Evolutionary conservation across 1,139 yeast species (phyloP).

Genomic region (Geotrichum siamense): DNA sequence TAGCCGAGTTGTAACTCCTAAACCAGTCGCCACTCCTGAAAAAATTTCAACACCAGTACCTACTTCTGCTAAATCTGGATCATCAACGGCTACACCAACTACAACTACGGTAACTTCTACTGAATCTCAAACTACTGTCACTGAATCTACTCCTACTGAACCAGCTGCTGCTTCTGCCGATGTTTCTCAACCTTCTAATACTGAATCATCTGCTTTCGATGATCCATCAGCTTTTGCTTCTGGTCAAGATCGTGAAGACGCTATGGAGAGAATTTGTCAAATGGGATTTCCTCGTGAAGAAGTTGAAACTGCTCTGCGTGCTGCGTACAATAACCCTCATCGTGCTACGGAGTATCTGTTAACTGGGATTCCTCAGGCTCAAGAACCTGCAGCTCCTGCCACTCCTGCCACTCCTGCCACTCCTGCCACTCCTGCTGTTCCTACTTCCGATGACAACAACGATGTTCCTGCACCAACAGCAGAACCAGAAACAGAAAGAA

Average conservation of each 20-base stretch:
- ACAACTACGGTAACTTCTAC: conserved; percentile 26
- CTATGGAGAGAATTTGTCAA: conserved; percentile 77
- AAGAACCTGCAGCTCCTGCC: conserved; percentile 30
- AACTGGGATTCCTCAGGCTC: conserved; percentile 78
- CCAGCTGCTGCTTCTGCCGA: conserved; percentile 30
- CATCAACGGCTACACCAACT: conserved; percentile 27
- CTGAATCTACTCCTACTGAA: conserved; percentile 25
- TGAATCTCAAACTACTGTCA: conserved; percentile 28
- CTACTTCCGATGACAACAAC: background rate
- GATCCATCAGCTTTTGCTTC: conserved; percentile 42
- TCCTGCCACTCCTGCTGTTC: conserved; percentile 27
- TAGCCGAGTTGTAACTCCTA: conserved; percentile 20
- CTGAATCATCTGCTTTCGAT: conserved; percentile 22
- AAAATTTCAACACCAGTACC: conserved; percentile 26
- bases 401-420: conserved; percentile 25
- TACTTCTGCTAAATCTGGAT: conserved; percentile 25
- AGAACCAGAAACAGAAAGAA: conserved; percentile 31
- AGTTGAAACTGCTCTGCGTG: conserved; percentile 85
- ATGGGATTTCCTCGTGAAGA: conserved; percentile 92
- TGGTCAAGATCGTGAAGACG: conserved; percentile 60
- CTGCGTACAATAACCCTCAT: conserved; percentile 96
- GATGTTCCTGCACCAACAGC: conserved; percentile 6
- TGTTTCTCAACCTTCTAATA: conserved; percentile 27
- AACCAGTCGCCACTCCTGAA: conserved; percentile 22
- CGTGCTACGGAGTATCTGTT: conserved; percentile 93